phyloP scores from a whole-genome alignment of 1,284 basidiomycete species.

The Irpex rosettiformis region DNA sequence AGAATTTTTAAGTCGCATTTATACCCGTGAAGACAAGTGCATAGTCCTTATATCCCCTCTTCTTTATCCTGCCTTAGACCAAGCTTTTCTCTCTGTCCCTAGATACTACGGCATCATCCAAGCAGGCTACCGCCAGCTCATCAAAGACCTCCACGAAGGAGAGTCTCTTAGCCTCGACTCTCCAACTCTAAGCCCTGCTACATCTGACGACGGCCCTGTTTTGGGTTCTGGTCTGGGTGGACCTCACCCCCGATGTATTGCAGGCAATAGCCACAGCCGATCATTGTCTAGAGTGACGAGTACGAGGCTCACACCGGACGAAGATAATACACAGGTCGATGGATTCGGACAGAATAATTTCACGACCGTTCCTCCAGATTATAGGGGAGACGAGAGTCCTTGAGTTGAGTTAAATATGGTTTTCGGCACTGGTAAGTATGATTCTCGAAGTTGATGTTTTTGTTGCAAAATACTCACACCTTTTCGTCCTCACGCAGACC shows the following conservation, averaged over 20 bases:
- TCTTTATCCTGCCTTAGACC: not conserved
- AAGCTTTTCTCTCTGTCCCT: not conserved
- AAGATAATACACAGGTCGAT: conserved; percentile 10
- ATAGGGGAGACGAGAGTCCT: not conserved
- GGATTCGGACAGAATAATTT: conserved; percentile 19
- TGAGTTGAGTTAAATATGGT: not conserved
- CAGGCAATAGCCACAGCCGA: not conserved
- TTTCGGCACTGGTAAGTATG: not conserved
- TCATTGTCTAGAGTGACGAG: conserved; percentile 27
- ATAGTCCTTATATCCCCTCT: not conserved
- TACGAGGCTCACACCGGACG: conserved; percentile 7
- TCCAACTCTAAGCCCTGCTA: conserved; percentile 23
- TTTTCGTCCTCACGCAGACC: too few relatives aligned
- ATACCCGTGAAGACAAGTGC: conserved; percentile 55
- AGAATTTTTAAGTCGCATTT: conserved; percentile 63
- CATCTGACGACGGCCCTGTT: not conserved
- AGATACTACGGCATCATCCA: conserved; percentile 59
- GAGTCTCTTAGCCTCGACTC: conserved; percentile 6
- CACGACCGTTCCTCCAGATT: conserved; percentile 20
- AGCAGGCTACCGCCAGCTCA: conserved; percentile 57
- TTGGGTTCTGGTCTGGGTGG: too few relatives aligned
- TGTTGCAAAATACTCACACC: too few relatives aligned
- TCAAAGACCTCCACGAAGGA: conserved; percentile 25
- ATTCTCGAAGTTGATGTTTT: too few relatives aligned
- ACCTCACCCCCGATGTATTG: too few relatives aligned